A percentile compares a stretch with the other conserved stretches of the same genome.
These are phyloP conservation scores for Teunomyces cretensis DNA, from an alignment of 805 yeast species.

Conservation along the genomic window DNA sequence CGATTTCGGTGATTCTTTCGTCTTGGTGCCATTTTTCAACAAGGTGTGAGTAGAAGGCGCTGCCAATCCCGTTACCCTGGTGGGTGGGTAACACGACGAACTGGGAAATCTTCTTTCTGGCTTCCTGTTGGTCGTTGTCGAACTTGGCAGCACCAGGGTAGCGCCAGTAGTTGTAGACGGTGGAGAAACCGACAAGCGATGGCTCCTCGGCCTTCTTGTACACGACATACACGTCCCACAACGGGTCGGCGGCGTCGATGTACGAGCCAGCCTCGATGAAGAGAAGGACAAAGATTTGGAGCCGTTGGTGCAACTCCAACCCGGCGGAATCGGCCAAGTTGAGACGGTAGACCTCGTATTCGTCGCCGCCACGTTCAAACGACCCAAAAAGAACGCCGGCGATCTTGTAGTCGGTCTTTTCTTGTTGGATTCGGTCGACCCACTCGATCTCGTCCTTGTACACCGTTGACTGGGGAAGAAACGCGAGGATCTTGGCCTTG, in stretches of 20 bases:
- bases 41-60: constrained; percentile 57
- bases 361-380: constrained; percentile 34
- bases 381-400: constrained; percentile 40
- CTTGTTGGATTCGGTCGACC: constrained; percentile 55
- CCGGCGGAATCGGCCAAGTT: constrained; percentile 42
- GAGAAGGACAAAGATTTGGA: constrained; percentile 77
- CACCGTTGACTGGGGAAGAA: constrained; percentile 61
- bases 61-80: constrained; percentile 75
- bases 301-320: constrained; percentile 57
- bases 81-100: constrained; percentile 81
- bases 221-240: constrained; percentile 77
- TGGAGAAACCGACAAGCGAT: constrained; percentile 73
- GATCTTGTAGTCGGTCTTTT: constrained; percentile 40
- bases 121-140: constrained; percentile 40
- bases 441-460: constrained; percentile 66
- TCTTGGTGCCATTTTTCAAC: constrained; percentile 57
- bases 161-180: constrained; percentile 82
- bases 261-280: constrained; percentile 94
- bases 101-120: constrained; percentile 81
- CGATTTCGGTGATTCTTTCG: constrained; percentile 59
- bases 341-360: constrained; percentile 54
- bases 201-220: constrained; percentile 28
- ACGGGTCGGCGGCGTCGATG: constrained; percentile 71
- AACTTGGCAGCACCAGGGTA: constrained; percentile 56
- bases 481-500: constrained; percentile 49